phyloP scores from a whole-genome alignment of 202 grass and related monocot genomes.

The Panicum hallii region DNA sequence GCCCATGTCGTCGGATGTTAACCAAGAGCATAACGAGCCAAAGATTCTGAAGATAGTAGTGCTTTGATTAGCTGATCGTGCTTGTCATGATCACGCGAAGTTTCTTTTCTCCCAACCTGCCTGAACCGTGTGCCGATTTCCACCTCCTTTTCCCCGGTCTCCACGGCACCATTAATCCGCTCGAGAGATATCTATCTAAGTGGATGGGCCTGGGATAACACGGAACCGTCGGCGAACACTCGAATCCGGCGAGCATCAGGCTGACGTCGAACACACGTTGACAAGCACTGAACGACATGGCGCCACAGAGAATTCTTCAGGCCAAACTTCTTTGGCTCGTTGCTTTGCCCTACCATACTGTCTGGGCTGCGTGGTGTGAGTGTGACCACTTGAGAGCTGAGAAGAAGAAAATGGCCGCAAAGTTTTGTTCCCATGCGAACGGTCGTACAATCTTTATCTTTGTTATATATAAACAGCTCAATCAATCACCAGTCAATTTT shows the following conservation, averaged over 20 bases:
- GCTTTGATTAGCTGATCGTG: not conserved
- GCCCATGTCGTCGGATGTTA: too few species aligned
- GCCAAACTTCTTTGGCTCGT: not conserved
- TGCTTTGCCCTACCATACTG: too few species aligned
- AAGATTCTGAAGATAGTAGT: too few species aligned
- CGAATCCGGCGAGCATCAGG: not conserved
- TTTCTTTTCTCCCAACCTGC: not conserved
- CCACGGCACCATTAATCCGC: not conserved
- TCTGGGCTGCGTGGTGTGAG: too few species aligned
- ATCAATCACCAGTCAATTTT: not conserved
- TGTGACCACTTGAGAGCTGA: not conserved
- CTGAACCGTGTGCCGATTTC: not conserved
- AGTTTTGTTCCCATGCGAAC: conserved; percentile 9
- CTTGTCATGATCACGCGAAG: not conserved
- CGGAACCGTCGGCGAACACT: not conserved
- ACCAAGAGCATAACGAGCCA: too few species aligned
- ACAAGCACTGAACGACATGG: not conserved
- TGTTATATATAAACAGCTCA: not conserved
- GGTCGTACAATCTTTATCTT: not conserved
- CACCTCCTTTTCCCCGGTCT: not conserved
- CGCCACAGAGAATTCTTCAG: not conserved
- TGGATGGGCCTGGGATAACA: not conserved
- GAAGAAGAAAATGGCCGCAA: not conserved
- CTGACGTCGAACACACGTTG: not conserved
- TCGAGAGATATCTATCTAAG: not conserved